Percentiles rank a stretch among this genome's conserved stretches.
These are phyloP conservation scores for Epicoccum sorghinum DNA, from an alignment of 2,329 filamentous ascomycete genomes.

Conservation along the genomic window DNA sequence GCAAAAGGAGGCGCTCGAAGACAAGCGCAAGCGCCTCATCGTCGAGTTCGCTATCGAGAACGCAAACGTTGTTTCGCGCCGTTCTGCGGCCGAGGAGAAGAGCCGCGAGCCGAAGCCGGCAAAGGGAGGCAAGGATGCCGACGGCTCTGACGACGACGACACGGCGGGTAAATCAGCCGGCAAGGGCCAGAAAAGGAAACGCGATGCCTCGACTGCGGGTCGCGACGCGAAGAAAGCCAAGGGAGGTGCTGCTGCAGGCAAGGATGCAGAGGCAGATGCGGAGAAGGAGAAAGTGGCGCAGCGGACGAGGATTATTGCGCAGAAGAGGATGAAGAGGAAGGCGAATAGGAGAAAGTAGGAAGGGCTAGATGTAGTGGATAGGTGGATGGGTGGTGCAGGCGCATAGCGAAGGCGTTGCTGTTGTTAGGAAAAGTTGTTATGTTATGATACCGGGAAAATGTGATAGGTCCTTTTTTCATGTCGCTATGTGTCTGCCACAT, in stretches of 20 bases:
- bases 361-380: neutral
- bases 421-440: conserved; percentile 2
- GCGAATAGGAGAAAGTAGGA: conserved; percentile 60
- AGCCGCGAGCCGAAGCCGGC: conserved; percentile 53
- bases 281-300: conserved; percentile 61
- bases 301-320: conserved; percentile 79
- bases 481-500: no score
- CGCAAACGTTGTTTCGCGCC: conserved; percentile 86
- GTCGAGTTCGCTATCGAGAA: conserved; percentile 99
- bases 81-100: conserved; percentile 68
- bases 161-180: conserved; percentile 18
- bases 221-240: conserved; percentile 17
- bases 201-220: conserved; percentile 28
- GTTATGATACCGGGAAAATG: conserved; percentile 1
- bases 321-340: conserved; percentile 77
- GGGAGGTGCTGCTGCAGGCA: neutral
- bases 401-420: conserved; percentile 19
- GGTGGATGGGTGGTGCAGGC: neutral
- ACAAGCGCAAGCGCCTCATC: conserved; percentile 87
- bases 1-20: conserved; percentile 57
- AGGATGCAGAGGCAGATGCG: conserved; percentile 14
- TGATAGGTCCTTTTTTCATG: neutral
- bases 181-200: conserved; percentile 49
- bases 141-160: conserved; percentile 12
- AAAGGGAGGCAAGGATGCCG: conserved; percentile 13